A percentile compares a stretch with the other conserved stretches of the same genome.
These are phyloP conservation scores for Xylaria sp. DNA, from an alignment of 495 filamentous ascomycete genomes.

Conservation along the genomic window DNA sequence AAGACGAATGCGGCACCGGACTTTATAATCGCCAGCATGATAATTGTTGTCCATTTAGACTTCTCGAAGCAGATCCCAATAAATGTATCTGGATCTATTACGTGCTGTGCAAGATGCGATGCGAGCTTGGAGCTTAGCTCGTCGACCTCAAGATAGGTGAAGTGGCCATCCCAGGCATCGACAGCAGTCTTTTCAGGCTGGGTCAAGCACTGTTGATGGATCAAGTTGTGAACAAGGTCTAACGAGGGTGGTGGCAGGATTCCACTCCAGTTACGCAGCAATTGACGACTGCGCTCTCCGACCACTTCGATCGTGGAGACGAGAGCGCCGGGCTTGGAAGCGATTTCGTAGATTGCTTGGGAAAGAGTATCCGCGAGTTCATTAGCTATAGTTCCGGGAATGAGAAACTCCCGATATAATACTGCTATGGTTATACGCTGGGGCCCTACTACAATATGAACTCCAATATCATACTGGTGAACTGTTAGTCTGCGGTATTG, in stretches of 20 bases:
- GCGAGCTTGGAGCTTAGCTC: constrained; percentile 39
- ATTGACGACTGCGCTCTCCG: constrained; percentile 3
- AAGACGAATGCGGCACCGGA: constrained; percentile 45
- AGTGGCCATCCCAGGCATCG: constrained; percentile 48
- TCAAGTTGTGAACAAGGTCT: constrained; percentile 1
- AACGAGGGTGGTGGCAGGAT: background rate
- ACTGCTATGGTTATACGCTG: background rate
- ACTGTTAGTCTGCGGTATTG: constrained; percentile 4
- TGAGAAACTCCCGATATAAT: constrained; percentile 3
- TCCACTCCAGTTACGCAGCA: constrained; percentile 10
- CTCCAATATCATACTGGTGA: constrained; percentile 10
- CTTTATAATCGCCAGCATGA: constrained; percentile 47
- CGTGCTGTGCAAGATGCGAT: constrained; percentile 45
- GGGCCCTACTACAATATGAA: background rate
- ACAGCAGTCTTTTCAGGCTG: constrained; percentile 42
- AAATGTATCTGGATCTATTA: constrained; percentile 56
- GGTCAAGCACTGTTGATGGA: constrained; percentile 6
- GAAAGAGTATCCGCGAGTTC: background rate
- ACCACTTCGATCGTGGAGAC: background rate
- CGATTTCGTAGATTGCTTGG: background rate
- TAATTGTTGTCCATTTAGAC: constrained; percentile 49
- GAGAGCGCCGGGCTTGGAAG: background rate
- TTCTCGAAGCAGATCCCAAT: constrained; percentile 65
- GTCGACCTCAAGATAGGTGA: constrained; percentile 47
- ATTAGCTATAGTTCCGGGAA: background rate